phyloP scores from a whole-genome alignment of 2,329 filamentous ascomycete genomes.

The Nemania bipapillata region DNA sequence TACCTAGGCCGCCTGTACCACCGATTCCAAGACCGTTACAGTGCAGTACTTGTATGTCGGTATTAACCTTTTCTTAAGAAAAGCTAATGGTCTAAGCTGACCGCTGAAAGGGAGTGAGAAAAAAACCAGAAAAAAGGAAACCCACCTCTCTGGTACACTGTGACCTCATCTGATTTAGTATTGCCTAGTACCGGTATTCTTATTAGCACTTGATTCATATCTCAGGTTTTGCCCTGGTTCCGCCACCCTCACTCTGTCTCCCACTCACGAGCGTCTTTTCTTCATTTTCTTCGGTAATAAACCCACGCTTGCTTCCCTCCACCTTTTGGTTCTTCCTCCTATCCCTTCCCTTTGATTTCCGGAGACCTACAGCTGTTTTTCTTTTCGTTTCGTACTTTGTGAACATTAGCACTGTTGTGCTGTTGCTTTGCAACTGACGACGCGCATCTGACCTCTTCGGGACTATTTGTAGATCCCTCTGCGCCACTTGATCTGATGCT shows the following conservation, averaged over 20 bases:
- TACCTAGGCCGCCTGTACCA: neutral
- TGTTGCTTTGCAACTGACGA: conserved; percentile 20
- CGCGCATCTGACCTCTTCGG: conserved; percentile 24
- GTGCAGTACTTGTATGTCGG: neutral
- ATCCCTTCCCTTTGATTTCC: neutral
- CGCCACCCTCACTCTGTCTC: conserved; percentile 31
- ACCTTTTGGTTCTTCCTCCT: neutral
- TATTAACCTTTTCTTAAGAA: conserved; percentile 2
- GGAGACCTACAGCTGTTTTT: neutral
- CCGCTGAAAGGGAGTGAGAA: conserved; percentile 16
- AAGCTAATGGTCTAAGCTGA: conserved; percentile 22
- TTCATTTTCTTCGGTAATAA: conserved; percentile 16
- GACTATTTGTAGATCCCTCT: conserved; percentile 35
- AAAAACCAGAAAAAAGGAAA: conserved; percentile 3
- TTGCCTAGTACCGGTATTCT: conserved; percentile 11
- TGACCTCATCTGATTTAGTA: conserved; percentile 22
- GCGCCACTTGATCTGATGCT: conserved; percentile 44
- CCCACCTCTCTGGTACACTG: conserved; percentile 29
- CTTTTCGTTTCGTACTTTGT: conserved; percentile 3
- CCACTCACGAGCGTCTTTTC: conserved; percentile 18
- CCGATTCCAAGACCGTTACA: neutral
- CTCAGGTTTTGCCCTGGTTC: conserved; percentile 30
- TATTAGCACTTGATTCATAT: conserved; percentile 24
- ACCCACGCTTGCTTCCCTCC: conserved; percentile 18
- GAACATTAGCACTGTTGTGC: conserved; percentile 11